Percentiles rank a stretch among this genome's conserved stretches.
phyloP scores from a whole-genome alignment of 1,284 basidiomycete genomes.

The Phellopilus nigrolimitatus region DNA sequence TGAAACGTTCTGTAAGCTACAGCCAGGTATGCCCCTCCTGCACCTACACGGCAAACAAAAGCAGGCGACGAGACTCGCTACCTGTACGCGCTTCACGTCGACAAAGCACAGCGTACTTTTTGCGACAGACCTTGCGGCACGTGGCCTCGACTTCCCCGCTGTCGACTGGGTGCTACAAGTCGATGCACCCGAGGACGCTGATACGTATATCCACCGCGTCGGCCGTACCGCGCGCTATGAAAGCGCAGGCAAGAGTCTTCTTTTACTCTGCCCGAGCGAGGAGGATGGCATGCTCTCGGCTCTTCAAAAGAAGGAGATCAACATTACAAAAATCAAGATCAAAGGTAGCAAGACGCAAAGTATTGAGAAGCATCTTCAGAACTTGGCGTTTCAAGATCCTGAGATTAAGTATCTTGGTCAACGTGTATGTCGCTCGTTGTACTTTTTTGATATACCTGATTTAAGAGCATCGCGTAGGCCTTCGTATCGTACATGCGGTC shows the following conservation, averaged over 20 bases:
- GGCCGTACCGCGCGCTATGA: conserved; percentile 95
- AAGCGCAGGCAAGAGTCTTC: conserved; percentile 81
- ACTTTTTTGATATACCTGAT: not conserved
- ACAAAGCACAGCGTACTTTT: conserved; percentile 81
- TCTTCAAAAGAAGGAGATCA: conserved; percentile 71
- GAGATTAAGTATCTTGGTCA: conserved; percentile 98
- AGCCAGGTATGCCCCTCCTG: conserved; percentile 88
- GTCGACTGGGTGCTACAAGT: conserved; percentile 98
- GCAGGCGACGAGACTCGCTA: conserved; percentile 80
- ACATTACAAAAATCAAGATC: conserved; percentile 84
- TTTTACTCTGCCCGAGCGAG: conserved; percentile 87
- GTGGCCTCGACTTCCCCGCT: conserved; percentile 94
- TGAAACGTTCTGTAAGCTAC: conserved; percentile 92
- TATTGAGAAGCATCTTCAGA: conserved; percentile 88
- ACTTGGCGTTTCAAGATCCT: conserved; percentile 90
- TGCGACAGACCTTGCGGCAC: conserved; percentile 96
- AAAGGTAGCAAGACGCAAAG: conserved; percentile 84
- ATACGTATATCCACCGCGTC: conserved; percentile 97
- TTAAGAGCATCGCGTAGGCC: conserved; percentile 49
- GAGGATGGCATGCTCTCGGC: conserved; percentile 83
- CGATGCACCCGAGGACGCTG: conserved; percentile 98
- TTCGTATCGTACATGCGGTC: conserved; percentile 97
- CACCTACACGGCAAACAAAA: conserved; percentile 98
- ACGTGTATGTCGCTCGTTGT: conserved; percentile 49
- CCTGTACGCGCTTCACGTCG: conserved; percentile 78